These are phyloP conservation scores for Cinchona pubescens DNA, from an alignment of 257 asterid genomes.

Conservation along the genomic window DNA sequence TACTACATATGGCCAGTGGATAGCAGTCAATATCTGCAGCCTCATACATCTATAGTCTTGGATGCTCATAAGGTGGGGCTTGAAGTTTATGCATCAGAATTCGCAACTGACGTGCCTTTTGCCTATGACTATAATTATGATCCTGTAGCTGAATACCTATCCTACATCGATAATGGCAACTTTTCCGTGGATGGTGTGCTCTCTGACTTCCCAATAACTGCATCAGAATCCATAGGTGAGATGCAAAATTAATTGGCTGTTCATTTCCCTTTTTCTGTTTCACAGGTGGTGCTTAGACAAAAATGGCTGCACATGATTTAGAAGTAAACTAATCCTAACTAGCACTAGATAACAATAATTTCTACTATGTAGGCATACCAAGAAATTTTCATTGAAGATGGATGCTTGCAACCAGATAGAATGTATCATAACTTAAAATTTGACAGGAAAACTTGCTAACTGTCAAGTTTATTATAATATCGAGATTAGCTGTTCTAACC, in stretches of 20 bases:
- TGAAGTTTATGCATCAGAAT: conserved; percentile 61
- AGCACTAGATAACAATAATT: too few relatives aligned
- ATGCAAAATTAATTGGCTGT: neutral
- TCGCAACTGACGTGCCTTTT: conserved; percentile 43
- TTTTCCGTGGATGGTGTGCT: conserved; percentile 78
- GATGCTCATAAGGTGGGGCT: conserved; percentile 78
- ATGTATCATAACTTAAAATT: neutral
- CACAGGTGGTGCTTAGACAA: neutral
- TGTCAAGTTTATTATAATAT: neutral
- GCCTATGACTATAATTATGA: conserved; percentile 72
- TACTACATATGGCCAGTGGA: conserved; percentile 58
- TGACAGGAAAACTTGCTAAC: neutral
- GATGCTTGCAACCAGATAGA: neutral
- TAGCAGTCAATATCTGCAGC: conserved; percentile 40
- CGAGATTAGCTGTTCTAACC: neutral
- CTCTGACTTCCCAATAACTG: conserved; percentile 67
- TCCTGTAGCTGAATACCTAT: conserved; percentile 68
- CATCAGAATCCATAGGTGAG: conserved; percentile 66
- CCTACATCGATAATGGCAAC: conserved; percentile 58
- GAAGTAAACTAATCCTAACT: neutral
- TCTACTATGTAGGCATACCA: neutral
- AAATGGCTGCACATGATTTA: neutral
- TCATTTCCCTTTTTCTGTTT: conserved; percentile 22
- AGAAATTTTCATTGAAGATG: neutral
- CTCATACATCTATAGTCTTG: conserved; percentile 49